Conservation (phyloP, 345 rosid genomes). For the Brassica rapa region DNA sequence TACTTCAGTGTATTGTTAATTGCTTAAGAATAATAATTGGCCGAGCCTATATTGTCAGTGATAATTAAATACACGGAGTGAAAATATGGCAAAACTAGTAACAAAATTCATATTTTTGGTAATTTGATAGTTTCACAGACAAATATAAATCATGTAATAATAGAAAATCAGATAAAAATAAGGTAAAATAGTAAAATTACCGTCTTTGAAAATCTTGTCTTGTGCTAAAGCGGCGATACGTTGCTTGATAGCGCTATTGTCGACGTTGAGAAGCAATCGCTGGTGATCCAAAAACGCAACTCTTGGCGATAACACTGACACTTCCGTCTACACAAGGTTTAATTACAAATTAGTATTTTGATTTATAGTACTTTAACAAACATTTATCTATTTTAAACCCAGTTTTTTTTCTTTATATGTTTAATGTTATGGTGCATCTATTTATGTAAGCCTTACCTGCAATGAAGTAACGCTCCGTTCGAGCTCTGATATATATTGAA, state of each 20-base stretch:
- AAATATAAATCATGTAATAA: background rate
- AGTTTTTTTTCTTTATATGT: too few relatives aligned
- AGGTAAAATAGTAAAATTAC: conserved; percentile 39
- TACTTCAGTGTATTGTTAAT: conserved; percentile 16
- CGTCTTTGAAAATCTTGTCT: conserved; percentile 94
- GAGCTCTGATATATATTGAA: conserved; percentile 92
- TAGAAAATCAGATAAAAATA: background rate
- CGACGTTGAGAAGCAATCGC: conserved; percentile 80
- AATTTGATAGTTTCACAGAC: background rate
- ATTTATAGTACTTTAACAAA: background rate
- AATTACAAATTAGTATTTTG: conserved; percentile 24
- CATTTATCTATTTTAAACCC: background rate
- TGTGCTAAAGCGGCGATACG: conserved; percentile 90
- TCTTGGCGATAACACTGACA: conserved; percentile 84
- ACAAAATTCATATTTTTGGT: background rate
- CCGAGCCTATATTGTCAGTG: conserved; percentile 32
- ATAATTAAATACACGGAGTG: conserved; percentile 12
- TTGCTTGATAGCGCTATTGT: conserved; percentile 89
- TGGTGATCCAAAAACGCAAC: conserved; percentile 92
- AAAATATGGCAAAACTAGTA: background rate
- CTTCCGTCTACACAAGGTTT: conserved; percentile 64
- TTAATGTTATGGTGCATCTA: background rate
- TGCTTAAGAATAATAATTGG: conserved; percentile 14
- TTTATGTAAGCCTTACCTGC: conserved; percentile 48
- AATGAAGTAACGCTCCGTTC: conserved; percentile 86